These are phyloP conservation scores for Perilla frutescens DNA, from an alignment of 257 asterid species.

Conservation along the genomic window DNA sequence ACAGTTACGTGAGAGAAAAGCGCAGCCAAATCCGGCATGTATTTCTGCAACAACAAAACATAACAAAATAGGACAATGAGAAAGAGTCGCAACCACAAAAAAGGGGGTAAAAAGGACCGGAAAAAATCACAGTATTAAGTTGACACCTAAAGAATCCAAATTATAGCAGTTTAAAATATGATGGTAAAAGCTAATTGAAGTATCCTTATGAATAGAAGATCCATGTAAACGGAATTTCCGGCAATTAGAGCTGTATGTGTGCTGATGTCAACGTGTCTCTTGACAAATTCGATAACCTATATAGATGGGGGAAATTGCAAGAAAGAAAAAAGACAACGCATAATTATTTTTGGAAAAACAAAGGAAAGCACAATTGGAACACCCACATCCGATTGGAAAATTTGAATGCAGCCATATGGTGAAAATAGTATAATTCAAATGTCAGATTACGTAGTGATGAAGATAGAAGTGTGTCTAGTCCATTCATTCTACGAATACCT, in stretches of 20 bases:
- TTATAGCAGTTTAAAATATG: slow-evolving; percentile 3
- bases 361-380: neutral
- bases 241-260: slow-evolving; percentile 72
- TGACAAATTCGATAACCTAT: slow-evolving; percentile 88
- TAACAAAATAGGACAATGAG: neutral
- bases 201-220: slow-evolving; percentile 82
- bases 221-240: slow-evolving; percentile 89
- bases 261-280: slow-evolving; percentile 58
- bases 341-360: slow-evolving; percentile 3
- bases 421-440: neutral
- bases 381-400: slow-evolving; percentile 17
- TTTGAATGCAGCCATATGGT: too few species aligned
- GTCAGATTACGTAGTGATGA: neutral
- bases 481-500: too few species aligned
- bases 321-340: neutral
- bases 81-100: neutral
- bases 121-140: neutral
- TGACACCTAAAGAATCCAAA: neutral
- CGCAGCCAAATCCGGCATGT: slow-evolving; percentile 94
- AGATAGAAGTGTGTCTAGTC: too few species aligned
- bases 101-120: neutral
- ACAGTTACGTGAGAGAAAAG: slow-evolving; percentile 88
- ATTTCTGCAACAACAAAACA: slow-evolving; percentile 61
- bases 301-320: slow-evolving; percentile 17
- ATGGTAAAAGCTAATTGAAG: slow-evolving; percentile 17